A percentile compares a stretch with the other conserved stretches of the same genome.
phyloP scores from a whole-genome alignment of 345 rosid genomes.

The Eucalyptus leucophloia region DNA sequence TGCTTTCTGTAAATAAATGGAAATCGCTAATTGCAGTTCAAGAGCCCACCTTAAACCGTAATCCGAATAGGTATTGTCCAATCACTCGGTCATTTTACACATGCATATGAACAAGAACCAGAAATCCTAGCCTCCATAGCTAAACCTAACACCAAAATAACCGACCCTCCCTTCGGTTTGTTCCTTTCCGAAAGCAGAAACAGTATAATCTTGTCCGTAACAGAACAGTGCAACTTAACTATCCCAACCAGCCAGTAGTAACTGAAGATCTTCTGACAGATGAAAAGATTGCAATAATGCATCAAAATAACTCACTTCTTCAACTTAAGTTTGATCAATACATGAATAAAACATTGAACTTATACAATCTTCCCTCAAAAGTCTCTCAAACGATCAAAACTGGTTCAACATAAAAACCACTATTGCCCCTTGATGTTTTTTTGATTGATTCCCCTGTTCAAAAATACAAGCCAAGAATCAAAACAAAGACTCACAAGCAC shows the following conservation, averaged over 20 bases:
- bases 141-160: background rate
- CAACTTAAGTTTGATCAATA: background rate
- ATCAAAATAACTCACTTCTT: background rate
- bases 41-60: background rate
- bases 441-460: background rate
- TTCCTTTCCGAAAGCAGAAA: background rate
- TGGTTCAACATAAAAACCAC: background rate
- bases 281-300: background rate
- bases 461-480: background rate
- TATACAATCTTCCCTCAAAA: background rate
- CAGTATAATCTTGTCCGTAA: background rate
- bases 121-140: background rate
- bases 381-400: background rate
- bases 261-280: background rate
- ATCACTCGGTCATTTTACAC: background rate
- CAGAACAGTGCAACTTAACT: background rate
- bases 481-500: constrained; percentile 6
- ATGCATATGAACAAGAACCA: background rate
- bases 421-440: background rate
- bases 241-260: background rate
- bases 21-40: background rate
- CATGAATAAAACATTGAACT: background rate
- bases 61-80: background rate
- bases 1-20: background rate
- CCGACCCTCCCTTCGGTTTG: background rate